Base-by-base conservation (phyloP, 2,329 filamentous ascomycete species). In the Penicillium fuscoglaucum region DNA sequence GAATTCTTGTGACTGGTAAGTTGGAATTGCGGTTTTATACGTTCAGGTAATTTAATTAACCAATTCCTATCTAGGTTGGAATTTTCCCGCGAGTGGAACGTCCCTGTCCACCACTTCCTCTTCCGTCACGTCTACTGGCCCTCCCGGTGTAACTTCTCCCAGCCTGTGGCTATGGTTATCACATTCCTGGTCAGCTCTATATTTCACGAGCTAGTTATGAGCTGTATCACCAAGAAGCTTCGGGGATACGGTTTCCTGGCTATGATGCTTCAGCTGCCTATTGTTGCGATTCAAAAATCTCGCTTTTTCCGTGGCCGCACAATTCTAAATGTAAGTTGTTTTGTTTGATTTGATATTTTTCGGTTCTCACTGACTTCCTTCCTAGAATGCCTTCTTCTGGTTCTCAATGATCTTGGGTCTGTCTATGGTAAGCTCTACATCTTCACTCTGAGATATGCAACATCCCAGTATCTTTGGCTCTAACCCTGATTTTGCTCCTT, bases 251-350 rank as follows among this genome's bases (percentile, higher is more conserved):
- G 93, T 10, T 96, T 97, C 72, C 71, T 96, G 21, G 90, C 91
- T 61, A 95, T 97, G 87, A 98, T 99, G 95, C 79, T 96, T 61
- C 95, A 99, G 80, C 83, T 98, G 66, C 95, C 95, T 0, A 95
- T 98, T 65, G 90, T 98, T n/a, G 86, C 93, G 74, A 79, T 98
- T 31, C 95, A 98, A 79, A 84, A 90, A 61, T 92, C 90, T 5
- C 84, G 82, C 60, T 91, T 86, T 80, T 86, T 98, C 39, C 84
- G 87, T 55, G 87, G 87, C 21, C 85, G 86, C 66, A 87, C 87
- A 71, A 88, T 93, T 31, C 79, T 96, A 58, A 97, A 97, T 71
- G 81, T 83, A 66, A 66, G 74, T 68, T 13, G 6, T 10, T 15
- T 33, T 37, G 8, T 31, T 29, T 47, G 24, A 39, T 29, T 46